Evolutionary conservation across 768 basidiomycete genomes (phyloP).

Genomic region (Hemileccinum rubropunctum): DNA sequence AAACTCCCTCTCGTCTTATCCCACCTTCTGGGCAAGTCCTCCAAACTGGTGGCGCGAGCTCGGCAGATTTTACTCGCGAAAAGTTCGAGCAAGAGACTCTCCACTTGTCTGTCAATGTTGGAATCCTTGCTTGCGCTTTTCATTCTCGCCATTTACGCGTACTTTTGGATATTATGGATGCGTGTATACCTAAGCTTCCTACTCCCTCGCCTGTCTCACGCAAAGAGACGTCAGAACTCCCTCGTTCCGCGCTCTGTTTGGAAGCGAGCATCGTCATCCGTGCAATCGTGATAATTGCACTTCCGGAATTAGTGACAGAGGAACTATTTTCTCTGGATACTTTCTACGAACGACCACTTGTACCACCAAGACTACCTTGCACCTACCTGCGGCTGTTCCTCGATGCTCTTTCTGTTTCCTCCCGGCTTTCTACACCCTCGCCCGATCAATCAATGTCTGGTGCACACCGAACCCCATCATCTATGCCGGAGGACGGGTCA

Average conservation of each 20-base stretch:
- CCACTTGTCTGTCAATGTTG: conserved; percentile 42
- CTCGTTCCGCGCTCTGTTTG: conserved; percentile 30
- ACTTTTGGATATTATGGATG: conserved; percentile 42
- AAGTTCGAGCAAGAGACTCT: conserved; percentile 31
- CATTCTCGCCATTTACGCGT: conserved; percentile 55
- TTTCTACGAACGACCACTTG: conserved; percentile 61
- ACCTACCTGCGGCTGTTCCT: conserved; percentile 56
- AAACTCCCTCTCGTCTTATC: conserved; percentile 38
- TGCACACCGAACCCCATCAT: conserved; percentile 1
- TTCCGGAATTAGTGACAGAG: conserved; percentile 30
- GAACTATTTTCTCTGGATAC: conserved; percentile 18
- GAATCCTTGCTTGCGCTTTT: conserved; percentile 54
- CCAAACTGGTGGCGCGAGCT: background rate
- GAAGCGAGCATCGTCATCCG: conserved; percentile 37
- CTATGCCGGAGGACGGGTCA: background rate
- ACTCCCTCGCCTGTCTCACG: conserved; percentile 11
- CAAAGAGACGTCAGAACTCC: conserved; percentile 12
- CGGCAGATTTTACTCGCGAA: conserved; percentile 7
- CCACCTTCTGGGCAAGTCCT: conserved; percentile 9
- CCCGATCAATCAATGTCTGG: conserved; percentile 4
- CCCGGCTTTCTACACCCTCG: conserved; percentile 9
- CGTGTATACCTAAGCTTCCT: conserved; percentile 27
- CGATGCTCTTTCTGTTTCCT: conserved; percentile 32
- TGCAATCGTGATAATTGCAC: conserved; percentile 47
- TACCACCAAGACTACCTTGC: conserved; percentile 47